Conservation (phyloP, 805 yeast genomes). For the Suhomyces faveliae region DNA sequence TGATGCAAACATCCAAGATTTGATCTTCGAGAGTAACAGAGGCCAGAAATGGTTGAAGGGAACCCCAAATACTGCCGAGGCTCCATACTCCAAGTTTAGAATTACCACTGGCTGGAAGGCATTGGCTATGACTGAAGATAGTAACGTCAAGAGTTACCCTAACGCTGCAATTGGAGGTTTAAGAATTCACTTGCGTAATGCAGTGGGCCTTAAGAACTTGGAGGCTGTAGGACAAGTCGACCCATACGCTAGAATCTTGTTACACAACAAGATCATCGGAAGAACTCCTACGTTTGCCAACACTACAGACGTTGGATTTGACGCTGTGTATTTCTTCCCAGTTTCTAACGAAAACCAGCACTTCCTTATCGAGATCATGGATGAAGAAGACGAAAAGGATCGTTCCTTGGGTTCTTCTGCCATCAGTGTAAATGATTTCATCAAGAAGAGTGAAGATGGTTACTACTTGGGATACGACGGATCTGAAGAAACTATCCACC, state of each 20-base stretch:
- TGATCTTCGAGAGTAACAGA: constrained; percentile 47
- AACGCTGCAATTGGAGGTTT: constrained; percentile 67
- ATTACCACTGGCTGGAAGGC: constrained; percentile 71
- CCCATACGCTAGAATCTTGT: constrained; percentile 63
- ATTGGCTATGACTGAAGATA: constrained; percentile 48
- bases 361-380: constrained; percentile 58
- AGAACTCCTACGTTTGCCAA: constrained; percentile 55
- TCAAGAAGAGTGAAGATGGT: constrained; percentile 49
- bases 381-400: constrained; percentile 66
- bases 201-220: constrained; percentile 51
- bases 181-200: constrained; percentile 57
- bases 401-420: constrained; percentile 60
- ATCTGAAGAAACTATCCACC: constrained; percentile 43
- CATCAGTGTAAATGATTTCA: constrained; percentile 47
- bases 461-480: constrained; percentile 52
- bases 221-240: constrained; percentile 73
- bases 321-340: constrained; percentile 60
- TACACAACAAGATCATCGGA: constrained; percentile 57
- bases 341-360: constrained; percentile 59
- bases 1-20: constrained; percentile 52
- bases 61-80: constrained; percentile 36
- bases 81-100: constrained; percentile 38
- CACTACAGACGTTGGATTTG: constrained; percentile 56
- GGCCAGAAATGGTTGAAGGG: constrained; percentile 52
- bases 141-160: constrained; percentile 42